Evolutionary conservation across 2,329 filamentous ascomycete species (phyloP), one percentile per base, ranked within the genome.

Genomic region (Epicoccum nigrum): DNA sequence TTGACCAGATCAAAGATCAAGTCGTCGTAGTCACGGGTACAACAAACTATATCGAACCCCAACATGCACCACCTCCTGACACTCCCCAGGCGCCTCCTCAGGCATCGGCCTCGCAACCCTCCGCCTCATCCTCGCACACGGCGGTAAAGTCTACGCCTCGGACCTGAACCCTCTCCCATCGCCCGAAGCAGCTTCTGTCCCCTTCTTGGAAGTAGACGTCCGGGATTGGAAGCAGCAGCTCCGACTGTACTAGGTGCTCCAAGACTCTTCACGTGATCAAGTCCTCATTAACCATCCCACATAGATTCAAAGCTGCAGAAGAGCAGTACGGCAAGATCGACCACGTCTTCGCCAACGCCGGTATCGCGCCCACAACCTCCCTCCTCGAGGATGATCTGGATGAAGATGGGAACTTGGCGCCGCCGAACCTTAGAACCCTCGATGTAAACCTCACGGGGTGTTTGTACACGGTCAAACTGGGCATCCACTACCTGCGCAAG

Each of bases 31-130:
- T 84, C 12, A 84, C 81, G 45, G 80, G 79, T 80, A 70, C 15
- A 38, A 27, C 16, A 7, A 19, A 11, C 12, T 7, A 19, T 27
- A n/a, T 4, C 13, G 38, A 17, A 1, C 23, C 6, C 9, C 9
- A 25, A 9, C 23, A 25, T 15, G 7, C 4, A 34, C 20, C 1
- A 4, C 16, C 20, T 3, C 7, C 35, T 50, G 8, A 44, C 28
- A 21, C 11, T 6, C 7, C 20, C 0, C 30, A 79, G 83, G 83
- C 40, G 81, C 81, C 48, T 82, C 81, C 0, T 84, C 82, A 2
- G 84, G 84, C 13, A 86, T 86, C 45, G 83, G 84, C 25, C 76
- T 84, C 12, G 81, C 81, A 45, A 84, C 83, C 1, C 76, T 79
- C 7, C 67, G 78, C 7, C 71, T 81, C 2, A 76, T 85, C 12